These are phyloP conservation scores for Starmerella lactis-condensi DNA, from an alignment of 805 yeast genomes.

Conservation along the genomic window DNA sequence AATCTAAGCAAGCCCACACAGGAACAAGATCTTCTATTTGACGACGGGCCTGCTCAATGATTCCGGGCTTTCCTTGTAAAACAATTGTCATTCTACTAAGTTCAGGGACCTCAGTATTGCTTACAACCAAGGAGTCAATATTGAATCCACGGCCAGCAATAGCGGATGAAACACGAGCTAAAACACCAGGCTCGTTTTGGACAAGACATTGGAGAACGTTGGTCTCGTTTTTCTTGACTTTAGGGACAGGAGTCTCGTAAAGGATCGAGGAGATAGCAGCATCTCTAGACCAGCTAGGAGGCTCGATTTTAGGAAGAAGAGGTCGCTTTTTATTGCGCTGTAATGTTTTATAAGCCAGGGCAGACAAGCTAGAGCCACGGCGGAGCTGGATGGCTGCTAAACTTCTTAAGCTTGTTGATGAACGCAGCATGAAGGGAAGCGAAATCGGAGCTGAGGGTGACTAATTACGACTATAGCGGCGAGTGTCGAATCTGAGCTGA, in stretches of 20 bases:
- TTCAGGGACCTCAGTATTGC: conserved; percentile 89
- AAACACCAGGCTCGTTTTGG: conserved; percentile 96
- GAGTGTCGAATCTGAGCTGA: too few relatives aligned
- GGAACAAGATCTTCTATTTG: conserved; percentile 97
- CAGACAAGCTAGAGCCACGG: conserved; percentile 47
- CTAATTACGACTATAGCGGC: too few relatives aligned
- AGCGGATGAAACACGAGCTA: conserved; percentile 81
- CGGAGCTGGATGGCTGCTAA: conserved; percentile 8
- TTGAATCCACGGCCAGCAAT: conserved; percentile 97
- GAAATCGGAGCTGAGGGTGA: too few relatives aligned
- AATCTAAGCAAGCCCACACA: conserved; percentile 92
- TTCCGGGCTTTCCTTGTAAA: conserved; percentile 83
- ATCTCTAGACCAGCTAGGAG: conserved; percentile 90
- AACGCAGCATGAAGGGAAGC: too few relatives aligned
- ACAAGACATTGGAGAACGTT: conserved; percentile 93
- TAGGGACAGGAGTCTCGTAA: conserved; percentile 64
- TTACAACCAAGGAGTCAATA: conserved; percentile 90
- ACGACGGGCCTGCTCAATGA: conserved; percentile 93
- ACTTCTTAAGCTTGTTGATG: too few relatives aligned
- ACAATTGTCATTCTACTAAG: conserved; percentile 94
- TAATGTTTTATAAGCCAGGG: conserved; percentile 80
- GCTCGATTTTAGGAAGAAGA: conserved; percentile 76
- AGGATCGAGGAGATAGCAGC: conserved; percentile 90
- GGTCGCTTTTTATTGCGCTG: conserved; percentile 79
- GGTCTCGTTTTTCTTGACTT: conserved; percentile 45